phyloP scores from a whole-genome alignment of 2,329 filamentous ascomycete genomes.

The Sporothrix pseudoabietina region DNA sequence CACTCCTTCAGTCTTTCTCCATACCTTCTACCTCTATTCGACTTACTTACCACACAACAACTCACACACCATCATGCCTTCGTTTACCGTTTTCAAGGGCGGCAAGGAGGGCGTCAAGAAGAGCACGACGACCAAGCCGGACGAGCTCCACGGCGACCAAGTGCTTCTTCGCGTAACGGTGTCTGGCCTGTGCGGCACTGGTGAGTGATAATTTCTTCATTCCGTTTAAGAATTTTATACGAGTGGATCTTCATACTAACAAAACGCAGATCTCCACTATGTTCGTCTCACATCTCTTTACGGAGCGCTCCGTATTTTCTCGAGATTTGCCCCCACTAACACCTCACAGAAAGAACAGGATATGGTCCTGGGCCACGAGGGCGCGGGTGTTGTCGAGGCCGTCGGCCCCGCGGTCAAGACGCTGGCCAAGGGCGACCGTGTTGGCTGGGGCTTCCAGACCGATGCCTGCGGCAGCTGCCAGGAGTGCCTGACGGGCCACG shows the following conservation, averaged over 20 bases:
- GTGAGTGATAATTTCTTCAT: neutral
- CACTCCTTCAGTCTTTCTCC: neutral
- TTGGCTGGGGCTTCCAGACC: slow-evolving; percentile 22
- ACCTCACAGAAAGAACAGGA: neutral
- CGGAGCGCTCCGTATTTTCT: neutral
- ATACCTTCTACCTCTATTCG: neutral
- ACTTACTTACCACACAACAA: neutral
- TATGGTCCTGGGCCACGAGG: slow-evolving; percentile 17
- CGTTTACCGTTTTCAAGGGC: slow-evolving; percentile 15
- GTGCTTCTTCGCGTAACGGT: slow-evolving; percentile 14
- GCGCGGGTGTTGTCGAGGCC: slow-evolving; percentile 15
- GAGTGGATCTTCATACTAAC: neutral
- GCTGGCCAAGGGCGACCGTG: slow-evolving; percentile 20
- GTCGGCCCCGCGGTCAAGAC: slow-evolving; percentile 15
- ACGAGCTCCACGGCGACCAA: slow-evolving; percentile 10
- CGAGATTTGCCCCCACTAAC: neutral
- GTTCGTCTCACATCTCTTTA: neutral
- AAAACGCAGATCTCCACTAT: slow-evolving; percentile 15
- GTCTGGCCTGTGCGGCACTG: slow-evolving; percentile 21
- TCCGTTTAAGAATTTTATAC: neutral
- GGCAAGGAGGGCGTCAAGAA: slow-evolving; percentile 21
- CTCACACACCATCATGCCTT: neutral
- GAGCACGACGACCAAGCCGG: slow-evolving; percentile 21
- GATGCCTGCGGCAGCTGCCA: neutral
- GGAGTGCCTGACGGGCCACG: slow-evolving; percentile 19